phyloP scores from a whole-genome alignment of 1,139 yeast species.

The Geotrichum cucujoidarum region DNA sequence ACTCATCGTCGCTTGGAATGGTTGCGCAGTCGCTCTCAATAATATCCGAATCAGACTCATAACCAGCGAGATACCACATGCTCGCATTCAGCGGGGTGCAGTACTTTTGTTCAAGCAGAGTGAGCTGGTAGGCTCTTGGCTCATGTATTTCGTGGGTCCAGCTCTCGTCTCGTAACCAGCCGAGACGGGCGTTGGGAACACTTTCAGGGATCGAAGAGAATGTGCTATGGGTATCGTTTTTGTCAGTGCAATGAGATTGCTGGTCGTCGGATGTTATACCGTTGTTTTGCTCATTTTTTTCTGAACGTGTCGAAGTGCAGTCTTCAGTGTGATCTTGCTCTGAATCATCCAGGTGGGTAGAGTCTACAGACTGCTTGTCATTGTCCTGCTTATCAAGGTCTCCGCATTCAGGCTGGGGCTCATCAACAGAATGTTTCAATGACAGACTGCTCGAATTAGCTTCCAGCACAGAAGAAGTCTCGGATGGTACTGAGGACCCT shows the following conservation, averaged over 20 bases:
- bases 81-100: not conserved
- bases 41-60: slow-evolving; percentile 12
- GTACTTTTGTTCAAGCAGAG: slow-evolving; percentile 11
- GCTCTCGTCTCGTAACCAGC: slow-evolving; percentile 8
- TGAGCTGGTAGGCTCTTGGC: not conserved
- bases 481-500: too few species aligned
- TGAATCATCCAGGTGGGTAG: not conserved
- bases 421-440: too few species aligned
- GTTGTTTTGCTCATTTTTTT: too few species aligned
- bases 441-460: too few species aligned
- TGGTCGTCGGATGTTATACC: too few species aligned
- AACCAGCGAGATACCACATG: not conserved
- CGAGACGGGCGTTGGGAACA: slow-evolving; percentile 2
- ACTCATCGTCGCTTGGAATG: slow-evolving; percentile 19
- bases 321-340: not conserved
- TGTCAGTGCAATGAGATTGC: too few species aligned
- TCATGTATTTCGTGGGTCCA: slow-evolving; percentile 8
- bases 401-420: too few species aligned
- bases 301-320: not conserved
- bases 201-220: too few species aligned
- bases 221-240: too few species aligned
- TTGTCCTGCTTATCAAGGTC: too few species aligned
- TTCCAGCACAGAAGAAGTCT: too few species aligned
- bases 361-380: not conserved
- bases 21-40: slow-evolving; percentile 20